These are phyloP conservation scores for Pelagomonas calceolata DNA, from an alignment of 108 stramenopile species.

Conservation along the genomic window DNA sequence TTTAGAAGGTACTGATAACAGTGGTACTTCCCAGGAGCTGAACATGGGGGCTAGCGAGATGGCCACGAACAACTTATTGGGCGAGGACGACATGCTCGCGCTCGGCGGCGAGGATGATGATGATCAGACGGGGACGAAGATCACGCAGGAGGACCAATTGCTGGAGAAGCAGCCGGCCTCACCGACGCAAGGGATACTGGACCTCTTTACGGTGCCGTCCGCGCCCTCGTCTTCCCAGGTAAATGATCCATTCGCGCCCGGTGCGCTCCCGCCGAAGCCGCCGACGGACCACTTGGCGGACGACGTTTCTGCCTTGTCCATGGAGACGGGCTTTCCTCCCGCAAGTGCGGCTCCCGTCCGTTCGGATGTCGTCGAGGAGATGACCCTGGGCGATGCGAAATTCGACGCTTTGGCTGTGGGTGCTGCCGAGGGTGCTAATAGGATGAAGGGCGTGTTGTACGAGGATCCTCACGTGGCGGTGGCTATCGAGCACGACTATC, in stretches of 20 bases:
- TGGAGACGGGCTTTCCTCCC: neutral
- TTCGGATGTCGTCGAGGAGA: neutral
- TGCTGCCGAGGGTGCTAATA: too few relatives aligned
- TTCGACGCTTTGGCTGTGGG: too few relatives aligned
- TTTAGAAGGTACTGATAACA: constrained; percentile 11
- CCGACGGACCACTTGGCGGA: neutral
- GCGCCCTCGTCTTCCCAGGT: neutral
- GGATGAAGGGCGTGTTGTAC: neutral
- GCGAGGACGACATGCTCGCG: constrained; percentile 5
- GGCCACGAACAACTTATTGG: constrained; percentile 10
- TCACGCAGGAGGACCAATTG: too few relatives aligned
- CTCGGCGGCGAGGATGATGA: constrained; percentile 7
- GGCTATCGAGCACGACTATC: constrained; percentile 3
- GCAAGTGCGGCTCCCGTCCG: neutral
- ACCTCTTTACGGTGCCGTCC: constrained; percentile 3
- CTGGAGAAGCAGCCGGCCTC: neutral
- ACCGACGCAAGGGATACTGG: constrained; percentile 3
- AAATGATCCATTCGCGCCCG: neutral
- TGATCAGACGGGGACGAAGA: too few relatives aligned
- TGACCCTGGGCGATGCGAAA: neutral
- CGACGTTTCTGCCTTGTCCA: neutral
- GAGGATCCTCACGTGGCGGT: neutral
- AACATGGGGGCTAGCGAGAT: constrained; percentile 17
- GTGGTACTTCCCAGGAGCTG: neutral
- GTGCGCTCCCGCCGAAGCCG: neutral